Evolutionary conservation across 2,329 filamentous ascomycete genomes (phyloP).

Genomic region (Spiromastix sp.): DNA sequence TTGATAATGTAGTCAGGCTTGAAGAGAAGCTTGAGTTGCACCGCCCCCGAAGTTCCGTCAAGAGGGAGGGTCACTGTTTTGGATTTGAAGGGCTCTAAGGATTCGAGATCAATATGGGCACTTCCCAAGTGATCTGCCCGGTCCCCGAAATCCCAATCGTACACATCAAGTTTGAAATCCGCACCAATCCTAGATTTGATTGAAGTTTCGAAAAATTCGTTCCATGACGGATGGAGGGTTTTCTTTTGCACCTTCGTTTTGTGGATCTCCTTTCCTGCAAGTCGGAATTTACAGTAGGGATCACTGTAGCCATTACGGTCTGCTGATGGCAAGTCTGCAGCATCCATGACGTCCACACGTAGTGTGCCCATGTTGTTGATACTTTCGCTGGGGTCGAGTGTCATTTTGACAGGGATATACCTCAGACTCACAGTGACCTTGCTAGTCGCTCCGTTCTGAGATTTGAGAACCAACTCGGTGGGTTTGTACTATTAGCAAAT

Average conservation of each 20-base stretch:
- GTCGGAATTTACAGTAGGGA: conserved; percentile 87
- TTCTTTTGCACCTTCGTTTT: conserved; percentile 97
- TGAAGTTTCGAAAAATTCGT: conserved; percentile 82
- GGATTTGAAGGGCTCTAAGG: conserved; percentile 74
- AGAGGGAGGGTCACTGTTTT: conserved; percentile 65
- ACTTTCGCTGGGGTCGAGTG: conserved; percentile 84
- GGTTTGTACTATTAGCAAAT: conserved; percentile 62
- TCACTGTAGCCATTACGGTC: conserved; percentile 96
- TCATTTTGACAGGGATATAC: conserved; percentile 90
- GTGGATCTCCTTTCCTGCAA: conserved; percentile 81
- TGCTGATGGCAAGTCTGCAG: conserved; percentile 75
- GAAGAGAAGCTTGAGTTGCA: conserved; percentile 81
- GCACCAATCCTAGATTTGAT: conserved; percentile 76
- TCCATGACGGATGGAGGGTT: conserved; percentile 89
- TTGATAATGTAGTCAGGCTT: conserved; percentile 84
- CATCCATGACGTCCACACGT: conserved; percentile 86
- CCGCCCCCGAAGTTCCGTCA: conserved; percentile 78
- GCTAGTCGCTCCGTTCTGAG: conserved; percentile 63
- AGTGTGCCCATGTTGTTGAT: conserved; percentile 98
- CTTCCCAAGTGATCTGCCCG: conserved; percentile 84
- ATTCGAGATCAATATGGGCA: conserved; percentile 62
- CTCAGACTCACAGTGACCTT: conserved; percentile 86
- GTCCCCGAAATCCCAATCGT: conserved; percentile 94
- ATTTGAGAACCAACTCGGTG: conserved; percentile 68
- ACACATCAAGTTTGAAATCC: conserved; percentile 73